Evolutionary conservation across 306 rosid species (phyloP), one percentile per base, ranked within the genome.

Genomic region (Leucaena leucocephala): DNA sequence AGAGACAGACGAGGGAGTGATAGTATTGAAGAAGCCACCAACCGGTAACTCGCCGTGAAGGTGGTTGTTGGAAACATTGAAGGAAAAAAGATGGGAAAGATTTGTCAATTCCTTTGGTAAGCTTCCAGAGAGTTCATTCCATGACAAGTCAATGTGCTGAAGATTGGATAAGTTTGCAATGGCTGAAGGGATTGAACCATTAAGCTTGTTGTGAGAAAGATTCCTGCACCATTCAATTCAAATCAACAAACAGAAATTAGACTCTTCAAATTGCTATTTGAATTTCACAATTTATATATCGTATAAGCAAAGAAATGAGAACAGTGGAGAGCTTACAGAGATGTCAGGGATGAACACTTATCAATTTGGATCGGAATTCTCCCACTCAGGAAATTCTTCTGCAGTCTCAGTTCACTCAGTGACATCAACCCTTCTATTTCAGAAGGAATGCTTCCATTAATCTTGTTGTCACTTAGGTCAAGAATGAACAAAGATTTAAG

Each of bases 11-110:
- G 94, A 86, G 16, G 92, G 87, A 40, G 98, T 64, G 72, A 94
- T 91, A 2, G 90, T 88, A 85, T 94, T 91, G 93, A 94, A 94
- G 90, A 92, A 92, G 70, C 98, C 98, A 27, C 98, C 98, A 16
- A 90, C 91, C 1, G 98, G 98, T 16, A 94, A 87, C 77, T 94
- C 98, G 34, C 98, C 98, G 72, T 89, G 75, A 75, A 94, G 90
- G 79, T 83, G 91, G 83, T 94, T 94, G 85, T 88, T 81, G 77
- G 97, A 94, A 57, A 92, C 88, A 79, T 92, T 87, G 78, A 94
- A 94, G 78, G 87, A 85, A 39, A 83, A 62, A 62, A 94, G 94
- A 76, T 80, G 89, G 63, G 98, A 87, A 85, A 94, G 98, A 90
- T 88, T 91, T 58, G 89, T 87, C 57, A 94, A 86, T 85, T 91